These are phyloP conservation scores for Coniochaeta sp. DNA, from an alignment of 2,329 filamentous ascomycete genomes.

Conservation along the genomic window DNA sequence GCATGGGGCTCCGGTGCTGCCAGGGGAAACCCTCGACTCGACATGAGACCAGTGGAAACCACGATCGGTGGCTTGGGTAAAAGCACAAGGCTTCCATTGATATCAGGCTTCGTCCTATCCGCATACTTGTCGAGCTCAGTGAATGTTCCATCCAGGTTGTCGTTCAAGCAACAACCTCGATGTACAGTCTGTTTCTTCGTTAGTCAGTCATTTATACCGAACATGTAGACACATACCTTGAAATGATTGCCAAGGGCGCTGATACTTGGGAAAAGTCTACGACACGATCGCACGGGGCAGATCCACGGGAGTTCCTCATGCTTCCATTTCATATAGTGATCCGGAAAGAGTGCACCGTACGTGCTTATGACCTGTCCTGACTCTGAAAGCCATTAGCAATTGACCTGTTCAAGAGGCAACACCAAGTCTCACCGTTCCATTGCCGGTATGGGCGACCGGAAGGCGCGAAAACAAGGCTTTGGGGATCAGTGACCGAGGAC, in stretches of 20 bases:
- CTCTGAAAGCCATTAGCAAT: background rate
- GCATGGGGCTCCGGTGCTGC: background rate
- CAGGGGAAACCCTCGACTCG: background rate
- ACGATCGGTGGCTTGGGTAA: background rate
- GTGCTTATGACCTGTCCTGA: conserved; percentile 3
- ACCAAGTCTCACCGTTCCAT: background rate
- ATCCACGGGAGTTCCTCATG: conserved; percentile 11
- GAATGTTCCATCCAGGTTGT: conserved; percentile 16
- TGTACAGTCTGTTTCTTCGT: background rate
- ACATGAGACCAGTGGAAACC: background rate
- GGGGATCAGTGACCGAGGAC: background rate
- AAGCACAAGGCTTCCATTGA: background rate
- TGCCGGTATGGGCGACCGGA: background rate
- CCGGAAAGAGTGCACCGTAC: conserved; percentile 11
- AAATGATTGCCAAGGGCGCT: conserved; percentile 11
- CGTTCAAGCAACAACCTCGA: conserved; percentile 10
- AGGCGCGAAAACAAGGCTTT: background rate
- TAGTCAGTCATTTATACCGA: background rate
- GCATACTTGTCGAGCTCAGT: conserved; percentile 11
- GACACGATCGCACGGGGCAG: conserved; percentile 12
- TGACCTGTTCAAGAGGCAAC: background rate
- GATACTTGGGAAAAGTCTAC: conserved; percentile 6
- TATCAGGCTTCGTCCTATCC: too few species aligned
- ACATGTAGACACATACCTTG: conserved; percentile 5
- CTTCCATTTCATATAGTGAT: conserved; percentile 9